Evolutionary conservation across 805 yeast species (phyloP).

Genomic region (Candida golubevii): DNA sequence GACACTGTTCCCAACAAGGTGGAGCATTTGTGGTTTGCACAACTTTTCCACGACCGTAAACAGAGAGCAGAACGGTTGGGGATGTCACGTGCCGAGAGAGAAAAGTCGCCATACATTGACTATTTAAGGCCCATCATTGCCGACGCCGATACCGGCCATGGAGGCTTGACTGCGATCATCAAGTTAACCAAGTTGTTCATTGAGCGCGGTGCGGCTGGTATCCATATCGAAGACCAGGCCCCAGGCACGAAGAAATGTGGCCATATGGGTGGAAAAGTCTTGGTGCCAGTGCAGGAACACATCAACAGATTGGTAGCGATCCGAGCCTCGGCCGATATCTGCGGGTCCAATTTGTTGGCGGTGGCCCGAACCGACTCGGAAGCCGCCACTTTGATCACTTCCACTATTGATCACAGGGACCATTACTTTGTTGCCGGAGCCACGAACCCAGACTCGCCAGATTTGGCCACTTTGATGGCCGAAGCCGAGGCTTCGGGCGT

Average conservation of each 20-base stretch:
- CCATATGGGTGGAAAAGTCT: slow-evolving; percentile 98
- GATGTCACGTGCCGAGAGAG: slow-evolving; percentile 59
- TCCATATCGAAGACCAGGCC: slow-evolving; percentile 98
- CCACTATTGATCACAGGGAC: slow-evolving; percentile 91
- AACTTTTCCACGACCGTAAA: slow-evolving; percentile 93
- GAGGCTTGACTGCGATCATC: slow-evolving; percentile 95
- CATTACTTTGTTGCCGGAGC: slow-evolving; percentile 89
- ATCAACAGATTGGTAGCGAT: slow-evolving; percentile 90
- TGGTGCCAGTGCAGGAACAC: slow-evolving; percentile 97
- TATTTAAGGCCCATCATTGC: slow-evolving; percentile 93
- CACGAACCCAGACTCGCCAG: slow-evolving; percentile 76
- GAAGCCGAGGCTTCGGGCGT: slow-evolving; percentile 76
- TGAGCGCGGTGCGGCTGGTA: slow-evolving; percentile 98
- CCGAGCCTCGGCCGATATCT: slow-evolving; percentile 91
- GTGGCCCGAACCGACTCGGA: slow-evolving; percentile 98
- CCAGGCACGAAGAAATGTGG: slow-evolving; percentile 99
- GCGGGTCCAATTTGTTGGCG: slow-evolving; percentile 78
- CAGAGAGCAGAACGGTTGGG: slow-evolving; percentile 81
- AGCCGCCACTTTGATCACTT: slow-evolving; percentile 92
- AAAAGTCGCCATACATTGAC: slow-evolving; percentile 70
- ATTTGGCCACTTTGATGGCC: slow-evolving; percentile 72
- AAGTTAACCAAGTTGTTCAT: slow-evolving; percentile 93
- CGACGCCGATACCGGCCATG: slow-evolving; percentile 98
- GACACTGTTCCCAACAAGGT: slow-evolving; percentile 99
- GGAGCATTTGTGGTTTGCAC: slow-evolving; percentile 95